phyloP scores from a whole-genome alignment of 2,329 filamentous ascomycete genomes.

The Pseudogymnoascus sp. region DNA sequence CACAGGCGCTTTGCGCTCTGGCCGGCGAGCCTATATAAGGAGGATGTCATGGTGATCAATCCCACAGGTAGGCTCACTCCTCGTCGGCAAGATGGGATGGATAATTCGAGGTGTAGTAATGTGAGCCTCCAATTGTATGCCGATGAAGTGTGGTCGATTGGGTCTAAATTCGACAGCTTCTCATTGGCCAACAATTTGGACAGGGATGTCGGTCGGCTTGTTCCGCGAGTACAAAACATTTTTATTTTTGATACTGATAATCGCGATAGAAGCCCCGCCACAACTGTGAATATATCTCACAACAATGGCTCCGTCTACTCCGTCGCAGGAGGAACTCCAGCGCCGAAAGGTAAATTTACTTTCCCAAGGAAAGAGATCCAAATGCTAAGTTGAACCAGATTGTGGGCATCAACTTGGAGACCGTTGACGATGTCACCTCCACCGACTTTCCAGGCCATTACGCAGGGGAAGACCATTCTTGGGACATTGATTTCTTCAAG shows the following conservation, averaged over 20 bases:
- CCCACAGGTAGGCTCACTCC: constrained; percentile 7
- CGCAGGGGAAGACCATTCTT: constrained; percentile 77
- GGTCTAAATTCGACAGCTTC: constrained; percentile 7
- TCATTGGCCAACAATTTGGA: background rate
- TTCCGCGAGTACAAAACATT: constrained; percentile 8
- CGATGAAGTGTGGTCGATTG: constrained; percentile 11
- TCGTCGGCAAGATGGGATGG: constrained; percentile 14
- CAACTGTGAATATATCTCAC: background rate
- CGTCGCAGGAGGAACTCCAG: constrained; percentile 50
- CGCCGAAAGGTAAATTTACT: constrained; percentile 46
- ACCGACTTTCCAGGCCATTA: constrained; percentile 90
- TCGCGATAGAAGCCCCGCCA: constrained; percentile 9
- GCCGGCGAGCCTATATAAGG: constrained; percentile 65
- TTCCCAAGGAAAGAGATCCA: background rate
- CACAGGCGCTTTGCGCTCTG: constrained; percentile 61
- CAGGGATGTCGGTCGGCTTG: background rate
- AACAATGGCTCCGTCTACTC: constrained; percentile 39
- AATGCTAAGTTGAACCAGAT: constrained; percentile 45
- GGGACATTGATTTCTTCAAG: constrained; percentile 67
- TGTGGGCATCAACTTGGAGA: constrained; percentile 82
- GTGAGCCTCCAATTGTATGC: constrained; percentile 8
- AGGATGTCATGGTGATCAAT: constrained; percentile 56
- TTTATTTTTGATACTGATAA: constrained; percentile 11
- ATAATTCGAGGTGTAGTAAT: constrained; percentile 10
- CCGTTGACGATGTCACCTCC: constrained; percentile 78